Base-by-base conservation (phyloP, 106 monocot species). In the Allium cepa region DNA sequence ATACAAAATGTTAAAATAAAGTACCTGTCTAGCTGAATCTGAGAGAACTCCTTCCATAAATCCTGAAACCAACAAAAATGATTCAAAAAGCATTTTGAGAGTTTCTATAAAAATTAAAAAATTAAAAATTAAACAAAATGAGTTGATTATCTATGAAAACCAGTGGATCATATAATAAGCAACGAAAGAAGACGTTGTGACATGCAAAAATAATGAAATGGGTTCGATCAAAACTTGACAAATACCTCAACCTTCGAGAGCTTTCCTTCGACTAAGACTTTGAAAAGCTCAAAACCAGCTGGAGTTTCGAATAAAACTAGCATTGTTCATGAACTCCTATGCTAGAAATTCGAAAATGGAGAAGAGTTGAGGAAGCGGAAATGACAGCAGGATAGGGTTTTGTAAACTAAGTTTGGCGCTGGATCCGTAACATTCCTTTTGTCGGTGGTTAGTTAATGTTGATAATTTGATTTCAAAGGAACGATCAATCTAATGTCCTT, bases 11-110 rank as follows among this genome's bases (percentile, higher is more conserved):
- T 26, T 63, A 27, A 28, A 77, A 22, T 4, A 16, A 51, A 14
- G 5, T 1, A 92, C 96, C 88, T 87, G 64, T 84, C 84, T 78
- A 3, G 96, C 92, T 26, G 82, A 83, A 5, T 92, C 92, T 1
- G 88, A 72, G 77, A 0, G 55, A 97, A 97, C 22, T 89, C 86
- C 80, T 92, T 84, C 77, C 82, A 84, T 59, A 97, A 68, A 75
- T 97, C 96, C 96, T 97, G 72, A 18, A 69, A 79, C 36, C 36
- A 36, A 36, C 36, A 36, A 2, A 36, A 36, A 36, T 36, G 4
- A 36, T 4, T 36, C 5, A 36, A 36, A 36, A 36, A 36, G 36
- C 36, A 36, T 36, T 36, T 36, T 36, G 36, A 36, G 36, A 36
- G 0, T 36, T 36, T 36, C 36, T 36, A 36, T 36, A 36, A 36